Conservation (phyloP, 352 stramenopile genomes). For the Globisporangium rhizosaccharum region DNA sequence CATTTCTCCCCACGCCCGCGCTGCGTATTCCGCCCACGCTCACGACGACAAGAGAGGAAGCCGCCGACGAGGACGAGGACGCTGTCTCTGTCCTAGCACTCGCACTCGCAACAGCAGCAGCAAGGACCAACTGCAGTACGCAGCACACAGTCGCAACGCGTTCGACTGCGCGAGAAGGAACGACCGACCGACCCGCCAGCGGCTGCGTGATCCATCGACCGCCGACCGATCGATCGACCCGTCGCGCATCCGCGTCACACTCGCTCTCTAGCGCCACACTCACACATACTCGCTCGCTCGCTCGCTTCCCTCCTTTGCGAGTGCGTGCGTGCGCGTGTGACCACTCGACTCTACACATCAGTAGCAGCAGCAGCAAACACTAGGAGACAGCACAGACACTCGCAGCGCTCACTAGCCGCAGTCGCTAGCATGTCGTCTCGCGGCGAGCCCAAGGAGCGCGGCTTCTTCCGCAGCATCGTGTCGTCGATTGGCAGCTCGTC, state of each 20-base stretch:
- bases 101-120: neutral
- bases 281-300: too few species aligned
- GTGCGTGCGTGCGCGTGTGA: neutral
- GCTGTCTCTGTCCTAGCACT: neutral
- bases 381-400: too few species aligned
- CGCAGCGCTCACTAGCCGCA: neutral
- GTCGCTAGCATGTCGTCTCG: conserved; percentile 26
- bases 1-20: neutral
- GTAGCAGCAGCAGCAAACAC: neutral
- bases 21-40: neutral
- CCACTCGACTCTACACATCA: too few species aligned
- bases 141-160: neutral
- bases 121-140: neutral
- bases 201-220: neutral
- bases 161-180: neutral
- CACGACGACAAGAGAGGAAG: neutral
- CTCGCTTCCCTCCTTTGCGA: neutral
- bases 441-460: conserved; percentile 27
- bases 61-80: neutral
- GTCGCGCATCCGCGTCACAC: neutral
- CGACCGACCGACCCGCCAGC: neutral
- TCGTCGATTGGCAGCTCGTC: conserved; percentile 53
- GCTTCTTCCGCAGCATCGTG: conserved; percentile 62
- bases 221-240: neutral
- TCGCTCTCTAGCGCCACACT: too few species aligned